phyloP scores from a whole-genome alignment of 2,329 filamentous ascomycete species.

The Colletotrichum liriopes region DNA sequence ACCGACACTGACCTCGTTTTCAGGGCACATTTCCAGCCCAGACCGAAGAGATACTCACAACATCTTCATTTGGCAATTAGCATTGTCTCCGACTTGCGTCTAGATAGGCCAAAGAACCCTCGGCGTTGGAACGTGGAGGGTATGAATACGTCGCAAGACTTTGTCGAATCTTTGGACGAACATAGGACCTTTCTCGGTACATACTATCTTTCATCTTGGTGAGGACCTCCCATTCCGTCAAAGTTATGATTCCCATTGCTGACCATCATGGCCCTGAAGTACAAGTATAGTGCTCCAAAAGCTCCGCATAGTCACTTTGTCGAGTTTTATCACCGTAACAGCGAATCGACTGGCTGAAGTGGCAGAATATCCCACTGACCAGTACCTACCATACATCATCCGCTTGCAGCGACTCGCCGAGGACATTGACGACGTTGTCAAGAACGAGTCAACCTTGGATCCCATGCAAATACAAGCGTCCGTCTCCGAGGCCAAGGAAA shows the following conservation, averaged over 20 bases:
- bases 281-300: slow-evolving; percentile 52
- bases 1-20: background rate
- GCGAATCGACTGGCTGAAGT: slow-evolving; percentile 44
- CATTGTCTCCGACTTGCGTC: slow-evolving; percentile 51
- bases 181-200: slow-evolving; percentile 50
- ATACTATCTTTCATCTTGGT: slow-evolving; percentile 54
- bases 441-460: slow-evolving; percentile 34
- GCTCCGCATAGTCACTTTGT: slow-evolving; percentile 49
- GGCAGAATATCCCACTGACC: slow-evolving; percentile 45
- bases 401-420: slow-evolving; percentile 51
- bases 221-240: background rate
- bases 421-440: slow-evolving; percentile 49
- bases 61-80: slow-evolving; percentile 51
- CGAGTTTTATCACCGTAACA: slow-evolving; percentile 49
- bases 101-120: slow-evolving; percentile 49
- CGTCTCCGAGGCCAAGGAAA: slow-evolving; percentile 34
- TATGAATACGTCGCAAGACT: slow-evolving; percentile 1
- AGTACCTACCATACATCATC: slow-evolving; percentile 50
- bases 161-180: slow-evolving; percentile 46
- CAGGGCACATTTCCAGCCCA: slow-evolving; percentile 53
- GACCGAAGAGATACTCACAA: slow-evolving; percentile 49
- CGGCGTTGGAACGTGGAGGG: slow-evolving; percentile 49
- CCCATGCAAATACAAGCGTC: slow-evolving; percentile 38
- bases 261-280: slow-evolving; percentile 30
- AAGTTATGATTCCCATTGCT: background rate